These are phyloP conservation scores for Recurvomyces mirabilis DNA, from an alignment of 495 filamentous ascomycete species.

Conservation along the genomic window DNA sequence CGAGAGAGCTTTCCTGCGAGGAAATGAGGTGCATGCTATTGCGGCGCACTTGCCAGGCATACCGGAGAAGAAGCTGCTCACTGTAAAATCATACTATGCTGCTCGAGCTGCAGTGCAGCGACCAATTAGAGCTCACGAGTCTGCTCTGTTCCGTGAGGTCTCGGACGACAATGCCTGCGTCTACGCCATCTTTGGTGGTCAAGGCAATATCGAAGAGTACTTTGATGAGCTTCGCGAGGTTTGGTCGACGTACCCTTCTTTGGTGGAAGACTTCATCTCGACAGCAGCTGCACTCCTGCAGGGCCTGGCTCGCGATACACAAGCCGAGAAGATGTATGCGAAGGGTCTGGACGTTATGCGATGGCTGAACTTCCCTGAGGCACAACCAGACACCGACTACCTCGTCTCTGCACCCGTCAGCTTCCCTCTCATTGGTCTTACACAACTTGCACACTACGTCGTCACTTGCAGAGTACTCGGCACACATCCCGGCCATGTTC, in stretches of 20 bases:
- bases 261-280: conserved; percentile 72
- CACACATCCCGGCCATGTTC: conserved; percentile 70
- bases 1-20: conserved; percentile 83
- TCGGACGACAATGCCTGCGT: conserved; percentile 65
- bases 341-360: conserved; percentile 89
- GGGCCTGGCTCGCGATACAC: conserved; percentile 69
- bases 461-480: conserved; percentile 87
- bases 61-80: conserved; percentile 73
- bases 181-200: conserved; percentile 94
- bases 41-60: conserved; percentile 79
- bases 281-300: conserved; percentile 73
- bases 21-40: conserved; percentile 91
- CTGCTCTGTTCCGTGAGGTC: conserved; percentile 80
- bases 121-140: conserved; percentile 77
- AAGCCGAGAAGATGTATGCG: conserved; percentile 85
- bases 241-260: conserved; percentile 78
- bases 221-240: conserved; percentile 92
- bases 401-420: conserved; percentile 95
- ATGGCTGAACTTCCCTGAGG: conserved; percentile 79
- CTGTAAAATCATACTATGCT: conserved; percentile 79
- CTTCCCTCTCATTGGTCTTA: conserved; percentile 88
- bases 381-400: conserved; percentile 89
- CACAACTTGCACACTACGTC: conserved; percentile 86
- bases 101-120: conserved; percentile 73
- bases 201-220: conserved; percentile 98